Conservation (phyloP, 2,329 filamentous ascomycete genomes). For the Fusarium gaditjirri region DNA sequence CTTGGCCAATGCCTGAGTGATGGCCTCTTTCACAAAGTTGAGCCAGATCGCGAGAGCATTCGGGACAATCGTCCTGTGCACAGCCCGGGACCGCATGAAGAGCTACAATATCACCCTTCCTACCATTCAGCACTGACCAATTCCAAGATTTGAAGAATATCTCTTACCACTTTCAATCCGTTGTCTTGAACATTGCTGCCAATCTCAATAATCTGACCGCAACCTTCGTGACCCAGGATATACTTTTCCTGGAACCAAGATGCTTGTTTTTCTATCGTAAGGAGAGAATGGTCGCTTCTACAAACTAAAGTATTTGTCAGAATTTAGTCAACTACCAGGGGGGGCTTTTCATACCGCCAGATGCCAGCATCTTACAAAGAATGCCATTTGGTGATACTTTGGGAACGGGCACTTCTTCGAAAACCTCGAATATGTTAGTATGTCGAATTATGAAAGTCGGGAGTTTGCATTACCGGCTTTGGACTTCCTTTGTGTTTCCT, state of each 20-base stretch:
- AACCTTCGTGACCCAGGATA: conserved; percentile 35
- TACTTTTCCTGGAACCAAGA: conserved; percentile 37
- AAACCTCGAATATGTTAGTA: not conserved
- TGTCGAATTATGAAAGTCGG: fast-evolving
- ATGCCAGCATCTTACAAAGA: conserved; percentile 26
- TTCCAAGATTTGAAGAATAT: fast-evolving
- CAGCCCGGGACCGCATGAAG: conserved; percentile 39
- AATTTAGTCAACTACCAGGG: not conserved
- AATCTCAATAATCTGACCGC: conserved; percentile 25
- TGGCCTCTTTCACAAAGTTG: conserved; percentile 52
- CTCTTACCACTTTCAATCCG: conserved; percentile 18
- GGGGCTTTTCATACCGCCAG: not conserved
- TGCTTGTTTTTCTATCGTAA: conserved; percentile 34
- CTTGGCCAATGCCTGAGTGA: conserved; percentile 57
- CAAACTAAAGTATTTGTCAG: conserved; percentile 6
- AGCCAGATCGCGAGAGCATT: conserved; percentile 53
- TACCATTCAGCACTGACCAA: fast-evolving
- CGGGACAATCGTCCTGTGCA: conserved; percentile 31
- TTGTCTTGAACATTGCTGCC: not conserved
- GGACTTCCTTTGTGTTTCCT: conserved; percentile 48
- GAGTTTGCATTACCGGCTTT: not conserved
- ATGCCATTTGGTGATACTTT: not conserved
- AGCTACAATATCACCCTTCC: conserved; percentile 38
- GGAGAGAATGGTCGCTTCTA: conserved; percentile 25
- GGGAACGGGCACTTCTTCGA: conserved; percentile 12